Base-by-base conservation (phyloP, 768 basidiomycete species). In the Lentinula edodes region DNA sequence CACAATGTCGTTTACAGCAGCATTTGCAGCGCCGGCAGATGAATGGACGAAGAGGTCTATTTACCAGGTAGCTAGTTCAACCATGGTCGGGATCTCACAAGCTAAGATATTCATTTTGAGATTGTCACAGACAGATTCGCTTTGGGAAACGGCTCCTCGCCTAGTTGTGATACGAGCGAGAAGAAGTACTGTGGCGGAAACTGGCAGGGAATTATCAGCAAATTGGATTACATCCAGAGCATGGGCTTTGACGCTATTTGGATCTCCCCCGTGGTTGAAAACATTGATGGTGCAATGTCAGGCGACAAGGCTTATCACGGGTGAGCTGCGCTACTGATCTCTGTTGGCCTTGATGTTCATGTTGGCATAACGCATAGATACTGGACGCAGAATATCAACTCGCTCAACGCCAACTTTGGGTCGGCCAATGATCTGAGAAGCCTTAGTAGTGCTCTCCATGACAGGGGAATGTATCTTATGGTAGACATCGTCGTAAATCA, bases 171-270 rank as follows among this genome's bases (percentile, higher is more conserved):
- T 66, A 79, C 83, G 7, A 71, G 70, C 18, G 67, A 73, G 32
- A 82, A 82, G 66, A 83, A 82, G 10, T 87, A 85, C 74, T 90
- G 89, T 62, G 88, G 89, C 46, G 89, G 89, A 8, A 85, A 84
- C 16, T 89, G 86, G 84, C 75, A 75, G 54, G 80, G 82, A 4
- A 79, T 91, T 65, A 78, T 74, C 62, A 73, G 80, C 66, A 84
- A 89, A 68, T 79, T 92, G 36, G 87, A 89, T 68, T 92, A 92
- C 67, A 89, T 92, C 64, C 83, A 88, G 65, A 67, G 78, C 45
- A 84, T 88, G 69, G 90, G 89, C 2, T 90, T 90, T 70, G 88
- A 89, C 54, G 87, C 89, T 71, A 76, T 89, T 50, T 90, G 88
- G 89, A 89, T 89, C 62, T 88, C 87, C 58, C 90, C 90, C 3